Conservation (phyloP, 768 basidiomycete species). For the Pisolithus microcarpus region DNA sequence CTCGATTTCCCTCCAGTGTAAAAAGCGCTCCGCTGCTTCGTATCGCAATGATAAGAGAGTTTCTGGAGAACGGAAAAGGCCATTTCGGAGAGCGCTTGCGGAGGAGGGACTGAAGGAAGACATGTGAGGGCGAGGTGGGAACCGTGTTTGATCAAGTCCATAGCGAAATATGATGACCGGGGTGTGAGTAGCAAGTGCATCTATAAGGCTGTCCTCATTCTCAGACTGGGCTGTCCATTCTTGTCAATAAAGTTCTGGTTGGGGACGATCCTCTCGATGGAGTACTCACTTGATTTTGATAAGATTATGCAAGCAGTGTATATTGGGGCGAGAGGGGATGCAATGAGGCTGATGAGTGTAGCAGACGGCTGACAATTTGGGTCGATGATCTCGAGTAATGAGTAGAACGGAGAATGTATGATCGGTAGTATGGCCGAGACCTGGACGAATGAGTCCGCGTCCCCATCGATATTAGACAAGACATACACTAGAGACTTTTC, state of each 20-base stretch:
- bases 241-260: background rate
- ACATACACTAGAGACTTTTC: conserved; percentile 41
- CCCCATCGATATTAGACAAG: conserved; percentile 8
- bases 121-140: conserved; percentile 30
- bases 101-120: conserved; percentile 54
- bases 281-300: conserved; percentile 39
- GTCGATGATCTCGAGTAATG: conserved; percentile 46
- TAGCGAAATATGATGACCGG: conserved; percentile 51
- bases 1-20: conserved; percentile 68
- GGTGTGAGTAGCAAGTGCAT: conserved; percentile 43
- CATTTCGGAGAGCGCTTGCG: conserved; percentile 44
- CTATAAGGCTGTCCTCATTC: conserved; percentile 41
- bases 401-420: conserved; percentile 51
- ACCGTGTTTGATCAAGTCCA: conserved; percentile 26
- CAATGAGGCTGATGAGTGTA: conserved; percentile 44
- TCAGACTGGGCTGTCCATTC: conserved; percentile 19
- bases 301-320: conserved; percentile 55
- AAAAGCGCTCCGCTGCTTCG: conserved; percentile 63
- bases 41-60: conserved; percentile 48
- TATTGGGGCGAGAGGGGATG: conserved; percentile 51
- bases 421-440: conserved; percentile 32
- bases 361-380: conserved; percentile 46
- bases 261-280: background rate
- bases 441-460: conserved; percentile 12
- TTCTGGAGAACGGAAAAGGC: conserved; percentile 60